Evolutionary conservation across 768 basidiomycete species (phyloP).

Genomic region (Basidioascus undulatus): DNA sequence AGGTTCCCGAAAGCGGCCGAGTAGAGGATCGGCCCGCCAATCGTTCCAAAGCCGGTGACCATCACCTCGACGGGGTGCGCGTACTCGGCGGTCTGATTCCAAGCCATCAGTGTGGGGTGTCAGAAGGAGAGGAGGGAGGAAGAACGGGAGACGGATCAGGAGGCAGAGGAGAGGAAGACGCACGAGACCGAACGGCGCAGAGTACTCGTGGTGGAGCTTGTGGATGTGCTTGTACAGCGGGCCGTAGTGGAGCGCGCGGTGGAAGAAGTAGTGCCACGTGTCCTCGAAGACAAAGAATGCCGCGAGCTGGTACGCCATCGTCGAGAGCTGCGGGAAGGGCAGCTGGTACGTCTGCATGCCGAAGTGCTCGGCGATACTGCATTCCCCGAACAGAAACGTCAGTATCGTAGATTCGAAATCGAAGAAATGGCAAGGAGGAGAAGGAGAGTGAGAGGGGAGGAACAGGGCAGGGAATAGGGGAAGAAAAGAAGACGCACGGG

Average conservation of each 20-base stretch:
- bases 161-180: conserved; percentile 3
- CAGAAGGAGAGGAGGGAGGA: not conserved
- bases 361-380: conserved; percentile 42
- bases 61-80: conserved; percentile 92
- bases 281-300: conserved; percentile 87
- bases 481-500: no score
- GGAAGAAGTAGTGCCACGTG: conserved; percentile 75
- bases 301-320: conserved; percentile 32
- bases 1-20: conserved; percentile 26
- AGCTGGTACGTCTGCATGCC: conserved; percentile 86
- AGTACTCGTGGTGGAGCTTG: conserved; percentile 74
- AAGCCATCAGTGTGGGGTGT: not conserved
- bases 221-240: conserved; percentile 17
- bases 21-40: conserved; percentile 67
- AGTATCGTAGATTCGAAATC: no score
- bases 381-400: no score
- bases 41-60: conserved; percentile 77
- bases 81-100: conserved; percentile 93
- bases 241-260: conserved; percentile 68
- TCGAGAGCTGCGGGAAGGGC: conserved; percentile 52
- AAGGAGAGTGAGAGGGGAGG: not conserved
- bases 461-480: not conserved
- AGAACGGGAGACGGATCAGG: not conserved
- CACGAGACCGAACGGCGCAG: conserved; percentile 81
- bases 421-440: not conserved